Base-by-base conservation (phyloP, 225 moss, liverwort and hornwort genomes). In the Bryum argenteum region DNA sequence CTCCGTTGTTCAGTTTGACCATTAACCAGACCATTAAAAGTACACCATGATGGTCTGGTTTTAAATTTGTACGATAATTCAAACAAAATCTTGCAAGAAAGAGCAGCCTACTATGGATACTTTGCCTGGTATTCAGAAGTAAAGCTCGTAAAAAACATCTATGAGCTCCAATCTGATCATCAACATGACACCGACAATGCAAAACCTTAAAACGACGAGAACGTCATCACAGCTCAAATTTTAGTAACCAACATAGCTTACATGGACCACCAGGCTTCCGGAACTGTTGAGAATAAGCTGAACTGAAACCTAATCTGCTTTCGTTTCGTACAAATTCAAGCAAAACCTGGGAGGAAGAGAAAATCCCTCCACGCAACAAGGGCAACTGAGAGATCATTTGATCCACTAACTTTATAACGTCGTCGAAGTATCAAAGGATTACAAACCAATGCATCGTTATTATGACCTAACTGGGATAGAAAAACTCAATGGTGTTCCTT, bases 401-500 rank as follows among this genome's bases (percentile, higher is more conserved):
- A 10, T 71, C 48, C 50, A 61, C 62, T 66, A 39, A 45, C 15
- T 19, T 15, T 48, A 74, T 33, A 21, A 60, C 8, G 16, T 65
- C 71, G 37, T 38, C 16, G 28, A 54, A 53, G n/a, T 38, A 70
- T 37, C 51, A 19, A 15, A 20, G 65, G 58, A 61, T 48, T 39
- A 64, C 68, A 64, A 58, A 73, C 28, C 10, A 45, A 26, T 64
- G 73, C 18, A 26, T 40, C 20, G 28, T 65, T 73, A 54, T 61
- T 60, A 48, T 0, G 19, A 64, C 60, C 54, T 47, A 48, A 24
- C 24, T 54, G 59, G 22, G 4, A 23, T 20, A 22, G 23, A 59
- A 11, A 22, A 82, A 75, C 86, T 83, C 73, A 87, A 71, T 85
- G 86, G 37, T 88, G 85, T 2, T 84, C 85, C 81, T 96, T 90